Conservation (phyloP, 352 stramenopile genomes). For the Phytophthora pluvialis region DNA sequence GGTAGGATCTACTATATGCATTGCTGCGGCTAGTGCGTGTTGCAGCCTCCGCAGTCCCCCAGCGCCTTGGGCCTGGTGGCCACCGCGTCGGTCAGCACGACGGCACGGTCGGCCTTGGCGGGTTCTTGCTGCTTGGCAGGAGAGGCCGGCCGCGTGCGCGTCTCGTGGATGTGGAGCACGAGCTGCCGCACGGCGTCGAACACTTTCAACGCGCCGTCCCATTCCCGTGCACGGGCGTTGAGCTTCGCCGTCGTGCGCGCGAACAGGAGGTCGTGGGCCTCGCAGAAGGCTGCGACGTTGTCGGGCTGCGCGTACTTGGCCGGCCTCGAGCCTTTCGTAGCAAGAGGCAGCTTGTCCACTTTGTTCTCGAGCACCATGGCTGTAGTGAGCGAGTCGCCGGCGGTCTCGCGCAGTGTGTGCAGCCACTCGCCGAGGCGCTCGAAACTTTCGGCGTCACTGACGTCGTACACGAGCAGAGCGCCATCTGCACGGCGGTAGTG, state of each 20-base stretch:
- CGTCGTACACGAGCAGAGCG: conserved; percentile 92
- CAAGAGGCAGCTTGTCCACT: conserved; percentile 64
- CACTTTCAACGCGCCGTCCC: conserved; percentile 54
- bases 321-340: conserved; percentile 1
- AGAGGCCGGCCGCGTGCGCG: background rate
- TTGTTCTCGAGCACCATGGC: conserved; percentile 94
- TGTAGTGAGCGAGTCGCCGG: conserved; percentile 82
- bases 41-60: conserved; percentile 31
- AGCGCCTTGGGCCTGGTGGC: conserved; percentile 6
- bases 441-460: conserved; percentile 88
- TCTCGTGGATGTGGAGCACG: conserved; percentile 67
- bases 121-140: conserved; percentile 6
- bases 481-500: conserved; percentile 88
- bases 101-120: background rate
- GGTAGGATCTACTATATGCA: background rate
- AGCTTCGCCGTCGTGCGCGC: conserved; percentile 66
- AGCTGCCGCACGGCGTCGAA: conserved; percentile 61
- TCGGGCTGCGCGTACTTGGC: conserved; percentile 51
- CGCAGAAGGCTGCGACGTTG: conserved; percentile 59
- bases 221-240: conserved; percentile 64
- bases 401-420: conserved; percentile 84
- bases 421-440: conserved; percentile 90
- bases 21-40: conserved; percentile 6
- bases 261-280: conserved; percentile 67
- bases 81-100: conserved; percentile 19